Conservation (phyloP, 2,329 filamentous ascomycete species). For the Calonectria hawksworthii region DNA sequence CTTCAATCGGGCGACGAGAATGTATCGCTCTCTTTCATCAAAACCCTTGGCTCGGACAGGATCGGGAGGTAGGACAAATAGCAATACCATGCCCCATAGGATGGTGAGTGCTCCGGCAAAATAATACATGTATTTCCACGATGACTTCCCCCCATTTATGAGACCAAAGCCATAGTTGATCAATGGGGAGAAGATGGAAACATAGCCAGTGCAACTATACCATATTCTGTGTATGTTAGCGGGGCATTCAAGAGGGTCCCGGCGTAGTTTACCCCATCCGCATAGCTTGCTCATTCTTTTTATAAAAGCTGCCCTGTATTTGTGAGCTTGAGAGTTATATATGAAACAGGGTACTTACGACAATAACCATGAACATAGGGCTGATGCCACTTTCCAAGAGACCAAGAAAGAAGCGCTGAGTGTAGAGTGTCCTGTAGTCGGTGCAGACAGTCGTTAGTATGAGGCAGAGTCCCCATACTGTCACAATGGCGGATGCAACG, state of each 20-base stretch:
- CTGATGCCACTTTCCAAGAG: conserved; percentile 69
- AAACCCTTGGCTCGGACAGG: conserved; percentile 54
- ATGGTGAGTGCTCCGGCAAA: conserved; percentile 55
- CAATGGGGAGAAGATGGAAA: conserved; percentile 59
- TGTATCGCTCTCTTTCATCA: conserved; percentile 44
- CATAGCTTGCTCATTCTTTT: conserved; percentile 56
- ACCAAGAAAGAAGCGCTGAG: conserved; percentile 68
- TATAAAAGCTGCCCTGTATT: conserved; percentile 53
- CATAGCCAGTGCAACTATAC: conserved; percentile 60
- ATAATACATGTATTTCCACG: conserved; percentile 46
- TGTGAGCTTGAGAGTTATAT: not conserved
- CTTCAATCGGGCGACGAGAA: conserved; percentile 46
- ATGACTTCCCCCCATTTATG: conserved; percentile 53
- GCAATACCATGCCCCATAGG: conserved; percentile 54
- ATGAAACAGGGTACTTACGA: conserved; percentile 45
- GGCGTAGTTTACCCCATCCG: conserved; percentile 46
- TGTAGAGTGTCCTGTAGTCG: conserved; percentile 54
- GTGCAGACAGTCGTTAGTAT: conserved; percentile 55
- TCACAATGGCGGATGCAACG: conserved; percentile 53
- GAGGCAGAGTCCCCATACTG: conserved; percentile 53
- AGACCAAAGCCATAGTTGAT: conserved; percentile 64
- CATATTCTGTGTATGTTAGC: conserved; percentile 44
- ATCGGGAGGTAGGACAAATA: conserved; percentile 56
- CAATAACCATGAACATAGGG: conserved; percentile 69
- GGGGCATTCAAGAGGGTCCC: not conserved